Percentiles rank a stretch among this genome's conserved stretches.
phyloP scores from a whole-genome alignment of 73 alveolate genomes.

The Stentor roeselii region DNA sequence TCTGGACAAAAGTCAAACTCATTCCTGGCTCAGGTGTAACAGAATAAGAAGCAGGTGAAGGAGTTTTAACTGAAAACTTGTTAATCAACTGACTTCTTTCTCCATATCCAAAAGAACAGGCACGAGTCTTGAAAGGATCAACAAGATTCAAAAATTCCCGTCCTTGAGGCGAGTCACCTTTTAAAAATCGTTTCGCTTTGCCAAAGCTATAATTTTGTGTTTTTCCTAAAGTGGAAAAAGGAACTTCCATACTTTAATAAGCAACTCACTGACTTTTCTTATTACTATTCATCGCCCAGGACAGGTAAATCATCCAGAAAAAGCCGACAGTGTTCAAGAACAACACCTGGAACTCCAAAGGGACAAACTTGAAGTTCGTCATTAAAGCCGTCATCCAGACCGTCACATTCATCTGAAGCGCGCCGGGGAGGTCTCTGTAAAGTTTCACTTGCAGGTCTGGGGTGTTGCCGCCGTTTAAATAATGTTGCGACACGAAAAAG shows the following conservation, averaged over 20 bases:
- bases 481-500: not conserved
- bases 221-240: slow-evolving; percentile 1
- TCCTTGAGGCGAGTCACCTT: not conserved
- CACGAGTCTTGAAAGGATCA: not conserved
- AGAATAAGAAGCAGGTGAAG: not conserved
- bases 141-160: not conserved
- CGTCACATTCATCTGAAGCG: not conserved
- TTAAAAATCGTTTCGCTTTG: not conserved
- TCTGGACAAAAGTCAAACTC: not conserved
- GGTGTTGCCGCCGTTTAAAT: not conserved
- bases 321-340: slow-evolving; percentile 1
- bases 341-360: not conserved
- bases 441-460: slow-evolving; percentile 13
- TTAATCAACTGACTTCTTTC: not conserved
- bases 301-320: not conserved
- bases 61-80: not conserved
- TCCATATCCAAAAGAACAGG: not conserved
- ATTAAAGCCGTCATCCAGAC: slow-evolving; percentile 1
- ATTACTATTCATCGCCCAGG: not conserved
- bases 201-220: not conserved
- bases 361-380: not conserved
- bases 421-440: not conserved
- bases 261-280: not conserved
- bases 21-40: slow-evolving; percentile 1
- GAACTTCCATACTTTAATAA: not conserved